phyloP scores from a whole-genome alignment of 495 filamentous ascomycete genomes.

The Cryomyces antarcticus region DNA sequence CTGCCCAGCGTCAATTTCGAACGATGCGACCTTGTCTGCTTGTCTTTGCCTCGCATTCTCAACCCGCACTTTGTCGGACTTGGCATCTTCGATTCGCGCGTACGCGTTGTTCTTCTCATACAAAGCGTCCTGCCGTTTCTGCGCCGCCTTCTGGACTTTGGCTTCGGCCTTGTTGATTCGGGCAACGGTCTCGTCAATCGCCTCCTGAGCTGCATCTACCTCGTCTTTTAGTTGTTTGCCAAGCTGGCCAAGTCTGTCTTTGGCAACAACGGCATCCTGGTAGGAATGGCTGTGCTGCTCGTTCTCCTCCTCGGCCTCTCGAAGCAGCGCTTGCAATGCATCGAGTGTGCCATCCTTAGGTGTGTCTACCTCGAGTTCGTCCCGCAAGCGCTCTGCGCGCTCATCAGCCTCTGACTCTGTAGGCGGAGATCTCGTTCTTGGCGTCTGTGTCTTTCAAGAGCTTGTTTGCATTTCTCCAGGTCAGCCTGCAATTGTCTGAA shows the following conservation, averaged over 20 bases:
- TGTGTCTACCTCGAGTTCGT: conserved; percentile 36
- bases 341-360: conserved; percentile 43
- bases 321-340: conserved; percentile 30
- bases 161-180: conserved; percentile 32
- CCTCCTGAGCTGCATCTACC: conserved; percentile 21
- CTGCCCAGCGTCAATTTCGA: conserved; percentile 32
- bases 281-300: conserved; percentile 25
- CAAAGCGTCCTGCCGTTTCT: conserved; percentile 33
- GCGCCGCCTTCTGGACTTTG: conserved; percentile 29
- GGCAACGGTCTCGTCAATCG: conserved; percentile 17
- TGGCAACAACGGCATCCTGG: conserved; percentile 30
- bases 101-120: conserved; percentile 46
- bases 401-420: conserved; percentile 36
- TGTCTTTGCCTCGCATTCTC: conserved; percentile 28
- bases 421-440: conserved; percentile 30
- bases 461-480: conserved; percentile 20
- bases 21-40: conserved; percentile 27
- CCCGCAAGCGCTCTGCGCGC: conserved; percentile 33
- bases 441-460: conserved; percentile 23
- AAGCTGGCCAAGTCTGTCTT: conserved; percentile 25
- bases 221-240: conserved; percentile 22
- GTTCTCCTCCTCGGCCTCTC: conserved; percentile 31
- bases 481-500: conserved; percentile 20
- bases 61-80: conserved; percentile 24
- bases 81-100: conserved; percentile 27